Evolutionary conservation across 1,284 basidiomycete genomes (phyloP), one percentile per base, ranked within the genome.

Genomic region (Schizophyllum amplum): DNA sequence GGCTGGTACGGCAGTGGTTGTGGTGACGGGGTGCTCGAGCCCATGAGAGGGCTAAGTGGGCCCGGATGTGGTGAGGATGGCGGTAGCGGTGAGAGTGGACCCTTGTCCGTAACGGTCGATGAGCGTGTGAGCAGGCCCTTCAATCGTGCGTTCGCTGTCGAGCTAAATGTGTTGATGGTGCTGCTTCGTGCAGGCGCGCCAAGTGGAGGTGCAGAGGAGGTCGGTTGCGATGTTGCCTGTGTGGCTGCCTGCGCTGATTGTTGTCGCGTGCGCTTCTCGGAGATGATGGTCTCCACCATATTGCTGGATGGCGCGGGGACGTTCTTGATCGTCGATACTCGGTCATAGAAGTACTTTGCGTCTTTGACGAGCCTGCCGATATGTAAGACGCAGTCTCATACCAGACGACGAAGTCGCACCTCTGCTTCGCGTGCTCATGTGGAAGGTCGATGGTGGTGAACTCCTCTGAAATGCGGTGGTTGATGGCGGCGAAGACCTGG

Each of bases 401-500:
- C 50, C 24, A 47, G 53, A 24, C 52, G 48, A 49, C 15, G 15
- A 17, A 49, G 47, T 23, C 80, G 63, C 63, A 91, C 92, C 89
- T 81, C 57, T 84, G 81, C 72, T 94, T 96, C 17, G 90, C 92
- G 56, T 86, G 87, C 58, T 84, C 82, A 62, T 79, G 84, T 56
- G 87, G 90, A 48, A 97, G 74, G 62, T 93, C 89, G 54, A 96
- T 83, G 66, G 80, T 83, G 51, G 75, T 75, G 69, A 87, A 96
- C 68, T 94, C 91, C 66, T 94, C 91, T 47, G 86, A 86, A 9
- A 98, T 76, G 51, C 90, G 84, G 68, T 90, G 85, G 68, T 93
- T 93, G 69, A 96, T 94, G n/a, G 90, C 86, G 22, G 87, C 87
- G 61, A 95, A 87, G 15, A 97, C 94, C 69, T 95, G 91, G 26